phyloP scores from a whole-genome alignment of 768 basidiomycete genomes.

The Porphyrellus cyaneotinctus region DNA sequence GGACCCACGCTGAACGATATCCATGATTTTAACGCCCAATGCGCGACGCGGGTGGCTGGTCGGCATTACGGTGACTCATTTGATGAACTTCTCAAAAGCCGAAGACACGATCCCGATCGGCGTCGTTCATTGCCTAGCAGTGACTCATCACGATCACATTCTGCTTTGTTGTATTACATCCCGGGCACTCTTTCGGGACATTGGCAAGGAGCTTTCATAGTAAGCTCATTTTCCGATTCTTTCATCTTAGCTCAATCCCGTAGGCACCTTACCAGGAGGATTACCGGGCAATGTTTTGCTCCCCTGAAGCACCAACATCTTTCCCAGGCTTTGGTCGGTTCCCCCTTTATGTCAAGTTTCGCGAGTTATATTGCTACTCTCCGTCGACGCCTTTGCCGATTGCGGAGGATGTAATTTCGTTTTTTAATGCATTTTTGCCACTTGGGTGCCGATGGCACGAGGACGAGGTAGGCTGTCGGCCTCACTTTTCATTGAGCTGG shows the following conservation, averaged over 20 bases:
- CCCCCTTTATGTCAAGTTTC: conserved; percentile 46
- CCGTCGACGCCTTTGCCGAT: conserved; percentile 32
- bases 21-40: conserved; percentile 39
- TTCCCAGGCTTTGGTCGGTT: conserved; percentile 37
- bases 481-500: not conserved
- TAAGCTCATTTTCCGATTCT: conserved; percentile 22
- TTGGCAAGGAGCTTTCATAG: conserved; percentile 50
- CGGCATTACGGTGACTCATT: conserved; percentile 18
- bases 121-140: conserved; percentile 19
- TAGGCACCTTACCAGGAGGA: conserved; percentile 39
- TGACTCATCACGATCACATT: not conserved
- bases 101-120: conserved; percentile 31
- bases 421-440: conserved; percentile 47
- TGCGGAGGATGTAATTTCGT: conserved; percentile 34
- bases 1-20: conserved; percentile 50
- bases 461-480: conserved; percentile 20
- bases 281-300: conserved; percentile 37
- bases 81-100: conserved; percentile 24
- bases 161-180: conserved; percentile 31
- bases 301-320: conserved; percentile 31
- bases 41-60: conserved; percentile 37
- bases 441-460: conserved; percentile 34
- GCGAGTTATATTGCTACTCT: conserved; percentile 45
- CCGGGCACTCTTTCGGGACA: conserved; percentile 43
- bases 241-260: conserved; percentile 1